Evolutionary conservation across 78 protist genomes (phyloP), one percentile per base, ranked within the genome.

Genomic region (Tieghemostelium lacteum): DNA sequence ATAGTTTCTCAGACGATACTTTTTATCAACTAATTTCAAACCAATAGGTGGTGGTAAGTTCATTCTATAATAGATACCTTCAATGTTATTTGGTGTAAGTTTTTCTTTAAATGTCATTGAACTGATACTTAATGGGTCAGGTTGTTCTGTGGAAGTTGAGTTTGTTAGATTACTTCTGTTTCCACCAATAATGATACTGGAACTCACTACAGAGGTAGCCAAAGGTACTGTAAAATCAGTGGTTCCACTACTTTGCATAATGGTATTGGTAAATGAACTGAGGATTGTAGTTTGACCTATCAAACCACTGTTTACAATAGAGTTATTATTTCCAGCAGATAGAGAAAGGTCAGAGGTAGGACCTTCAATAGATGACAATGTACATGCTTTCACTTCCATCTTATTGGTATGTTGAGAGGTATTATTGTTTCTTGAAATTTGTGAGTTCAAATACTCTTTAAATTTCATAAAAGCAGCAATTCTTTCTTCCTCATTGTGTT

Each of bases 401-500:
- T 74, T 55, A 49, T 54, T 69, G 16, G 33, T 19, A 0, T 5
- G 52, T 22, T 28, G 31, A 49, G 33, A 57, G 16, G 33, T 19
- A 0, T 5, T 26, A 16, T 28, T 39, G 40, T 80, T 80, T 57
- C 74, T 80, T 16, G 64, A 14, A 7, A 80, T 80, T 54, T 67
- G 73, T 36, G 76, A 69, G 49, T 66, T 80, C 7, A 80, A 22
- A 69, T 40, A 80, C 45, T 80, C 89, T 42, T 69, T 80, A 40
- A 80, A 80, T 1, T 80, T 80, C 2, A 29, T 66, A 42, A 80
- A 80, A 7, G 89, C 50, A 6, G 75, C 37, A 7, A 80, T 55
- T 55, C 77, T 36, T 34, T 80, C 89, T 10, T 80, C 89, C 31
- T 80, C 89, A n/a, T 75, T 58, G 5, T 80, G 89, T 42, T 80